These are phyloP conservation scores for Colletotrichum aenigma DNA, from an alignment of 2,329 filamentous ascomycete genomes.

Conservation along the genomic window DNA sequence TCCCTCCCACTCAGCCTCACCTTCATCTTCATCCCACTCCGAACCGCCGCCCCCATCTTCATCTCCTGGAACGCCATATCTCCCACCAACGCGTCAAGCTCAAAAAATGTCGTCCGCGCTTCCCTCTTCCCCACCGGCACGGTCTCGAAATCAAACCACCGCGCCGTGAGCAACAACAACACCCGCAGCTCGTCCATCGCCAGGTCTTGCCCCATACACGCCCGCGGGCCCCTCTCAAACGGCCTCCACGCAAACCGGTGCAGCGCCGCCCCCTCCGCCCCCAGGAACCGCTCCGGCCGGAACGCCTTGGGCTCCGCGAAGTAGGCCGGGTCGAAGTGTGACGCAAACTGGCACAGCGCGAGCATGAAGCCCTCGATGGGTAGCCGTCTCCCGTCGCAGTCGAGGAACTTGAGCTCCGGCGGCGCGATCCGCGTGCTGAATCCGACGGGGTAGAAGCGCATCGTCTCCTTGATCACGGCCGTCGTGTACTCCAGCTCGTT, in stretches of 20 bases:
- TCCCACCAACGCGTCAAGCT: slow-evolving; percentile 25
- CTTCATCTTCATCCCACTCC: neutral
- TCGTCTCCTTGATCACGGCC: slow-evolving; percentile 57
- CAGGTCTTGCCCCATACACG: slow-evolving; percentile 38
- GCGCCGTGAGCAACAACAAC: slow-evolving; percentile 18
- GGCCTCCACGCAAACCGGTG: slow-evolving; percentile 22
- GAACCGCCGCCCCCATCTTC: slow-evolving; percentile 11
- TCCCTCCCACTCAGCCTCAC: neutral
- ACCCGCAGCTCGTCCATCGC: slow-evolving; percentile 34
- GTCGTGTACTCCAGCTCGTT: slow-evolving; percentile 55
- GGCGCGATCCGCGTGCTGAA: slow-evolving; percentile 39
- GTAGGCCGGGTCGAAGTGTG: slow-evolving; percentile 34
- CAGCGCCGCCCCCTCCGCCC: slow-evolving; percentile 4
- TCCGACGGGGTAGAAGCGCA: slow-evolving; percentile 55
- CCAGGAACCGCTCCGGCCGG: slow-evolving; percentile 44
- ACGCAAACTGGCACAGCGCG: slow-evolving; percentile 16
- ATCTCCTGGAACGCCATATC: slow-evolving; percentile 22
- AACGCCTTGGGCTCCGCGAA: slow-evolving; percentile 41
- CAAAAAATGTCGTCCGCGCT: slow-evolving; percentile 16
- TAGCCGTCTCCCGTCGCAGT: slow-evolving; percentile 39
- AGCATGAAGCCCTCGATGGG: slow-evolving; percentile 34
- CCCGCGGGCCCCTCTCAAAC: slow-evolving; percentile 38
- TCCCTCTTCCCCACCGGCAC: neutral
- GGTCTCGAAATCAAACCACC: slow-evolving; percentile 28
- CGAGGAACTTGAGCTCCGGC: slow-evolving; percentile 34